Base-by-base conservation (phyloP, 495 filamentous ascomycete species). In the Collariella sp. region DNA sequence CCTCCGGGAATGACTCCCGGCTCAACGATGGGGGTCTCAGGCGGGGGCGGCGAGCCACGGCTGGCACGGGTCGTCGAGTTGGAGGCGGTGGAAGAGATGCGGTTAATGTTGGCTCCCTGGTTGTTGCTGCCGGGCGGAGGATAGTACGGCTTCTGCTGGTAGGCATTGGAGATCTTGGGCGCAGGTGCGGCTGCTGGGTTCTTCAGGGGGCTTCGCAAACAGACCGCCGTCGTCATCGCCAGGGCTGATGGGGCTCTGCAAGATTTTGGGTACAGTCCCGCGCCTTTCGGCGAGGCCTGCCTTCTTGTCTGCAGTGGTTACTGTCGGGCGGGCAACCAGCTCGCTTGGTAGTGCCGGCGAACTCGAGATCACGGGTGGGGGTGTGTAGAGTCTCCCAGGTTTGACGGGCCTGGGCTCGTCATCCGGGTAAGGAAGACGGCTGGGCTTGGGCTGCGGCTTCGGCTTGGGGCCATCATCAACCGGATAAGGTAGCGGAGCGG, bases 1-100 rank as follows among this genome's bases (percentile, higher is more conserved):
- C 85, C 85, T 19, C 82, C 81, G 2, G 85, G 81, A 26, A 83
- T 75, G 50, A 79, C 80, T 18, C 79, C 80, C 3, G 86, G 85
- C 36, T 85, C 85, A 10, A 87, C 79, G 40, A 90, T 78, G n/a
- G 93, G 93, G 0, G 93, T 97, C 66, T 97, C 94, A 3, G 93
- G 93, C 4, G 93, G 93, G 6, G 94, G 91, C 2, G 93, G 93
- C 19, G 91, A 96, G 18, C 93, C 93, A 58, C 93, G 80, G 65
- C 89, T 85, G 29, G 91, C 93, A 52, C 88, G 80, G 10, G 94
- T 97, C 7, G 93, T 98, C 2, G 91, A 95, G 0, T 83, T 95
- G 0, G 93, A 96, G 15, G 91, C 89, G 24, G 87, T 90, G 0
- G 89, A 94, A 48, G 82, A 84, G 57, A 94, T 82, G 22, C 90